A percentile compares a stretch with the other conserved stretches of the same genome.
phyloP scores from a whole-genome alignment of 768 basidiomycete species.

The Phallus indusiatus region DNA sequence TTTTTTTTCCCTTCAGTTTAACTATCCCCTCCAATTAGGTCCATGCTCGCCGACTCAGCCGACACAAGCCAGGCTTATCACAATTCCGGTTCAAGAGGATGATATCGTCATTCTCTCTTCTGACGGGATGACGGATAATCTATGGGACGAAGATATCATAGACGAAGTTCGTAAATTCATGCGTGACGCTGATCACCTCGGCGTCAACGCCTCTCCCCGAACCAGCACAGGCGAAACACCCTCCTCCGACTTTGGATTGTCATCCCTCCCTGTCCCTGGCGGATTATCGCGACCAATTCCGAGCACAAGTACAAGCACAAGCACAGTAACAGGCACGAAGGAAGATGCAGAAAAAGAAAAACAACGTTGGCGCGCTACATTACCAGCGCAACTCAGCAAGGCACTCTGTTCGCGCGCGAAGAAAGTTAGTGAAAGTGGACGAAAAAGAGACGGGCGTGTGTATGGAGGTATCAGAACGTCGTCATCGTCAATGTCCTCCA shows the following conservation, averaged over 20 bases:
- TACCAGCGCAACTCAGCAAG: constrained; percentile 66
- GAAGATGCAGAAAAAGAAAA: constrained; percentile 7
- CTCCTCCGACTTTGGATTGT: too few species aligned
- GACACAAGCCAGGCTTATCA: constrained; percentile 57
- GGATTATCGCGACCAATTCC: too few species aligned
- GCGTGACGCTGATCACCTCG: constrained; percentile 7
- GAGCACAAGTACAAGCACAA: too few species aligned
- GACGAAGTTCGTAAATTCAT: constrained; percentile 67
- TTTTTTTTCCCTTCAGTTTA: constrained; percentile 33
- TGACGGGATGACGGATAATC: constrained; percentile 78
- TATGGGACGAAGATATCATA: constrained; percentile 82
- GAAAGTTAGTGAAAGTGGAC: constrained; percentile 48
- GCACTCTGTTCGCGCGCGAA: constrained; percentile 74
- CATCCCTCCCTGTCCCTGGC: too few species aligned
- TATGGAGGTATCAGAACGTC: neutral
- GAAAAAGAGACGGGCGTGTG: constrained; percentile 9
- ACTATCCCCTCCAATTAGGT: constrained; percentile 57
- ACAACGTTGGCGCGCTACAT: constrained; percentile 37
- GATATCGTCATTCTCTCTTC: constrained; percentile 76
- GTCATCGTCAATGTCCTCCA: too few species aligned
- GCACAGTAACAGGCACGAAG: constrained; percentile 11
- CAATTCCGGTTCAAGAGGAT: constrained; percentile 56
- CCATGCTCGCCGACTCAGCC: constrained; percentile 54
- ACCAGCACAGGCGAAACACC: too few species aligned
- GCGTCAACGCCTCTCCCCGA: constrained; percentile 20